Percentiles rank a stretch among this genome's conserved stretches.
phyloP scores from a whole-genome alignment of 2,329 filamentous ascomycete genomes.

The Alternaria dauci region DNA sequence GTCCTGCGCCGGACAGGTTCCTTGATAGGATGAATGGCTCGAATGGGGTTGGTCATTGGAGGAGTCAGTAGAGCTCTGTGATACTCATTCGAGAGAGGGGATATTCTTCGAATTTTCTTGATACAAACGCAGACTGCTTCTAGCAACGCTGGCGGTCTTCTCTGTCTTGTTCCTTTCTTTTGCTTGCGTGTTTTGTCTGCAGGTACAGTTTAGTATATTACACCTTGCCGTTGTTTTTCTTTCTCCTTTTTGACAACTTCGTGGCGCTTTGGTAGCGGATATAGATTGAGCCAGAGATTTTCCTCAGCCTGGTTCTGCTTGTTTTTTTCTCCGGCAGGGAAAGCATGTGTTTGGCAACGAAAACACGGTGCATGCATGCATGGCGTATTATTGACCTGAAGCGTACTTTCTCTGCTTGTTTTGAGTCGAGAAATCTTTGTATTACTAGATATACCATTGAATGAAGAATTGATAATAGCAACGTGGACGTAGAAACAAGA shows the following conservation, averaged over 20 bases:
- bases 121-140: neutral
- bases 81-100: too few species aligned
- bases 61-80: neutral
- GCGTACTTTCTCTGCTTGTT: neutral
- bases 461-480: neutral
- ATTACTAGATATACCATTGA: constrained; percentile 4
- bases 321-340: constrained; percentile 1
- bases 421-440: neutral
- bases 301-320: neutral
- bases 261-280: neutral
- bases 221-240: neutral
- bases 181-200: neutral
- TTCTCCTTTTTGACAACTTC: neutral
- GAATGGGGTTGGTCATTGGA: neutral
- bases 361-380: constrained; percentile 2
- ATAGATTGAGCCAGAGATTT: neutral
- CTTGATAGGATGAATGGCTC: neutral
- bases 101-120: neutral
- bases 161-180: neutral
- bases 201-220: neutral
- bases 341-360: neutral
- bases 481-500: neutral
- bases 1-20: constrained; percentile 20
- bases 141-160: neutral
- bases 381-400: neutral